Evolutionary conservation across 768 basidiomycete genomes (phyloP).

Genomic region (Leccinum variicolor): DNA sequence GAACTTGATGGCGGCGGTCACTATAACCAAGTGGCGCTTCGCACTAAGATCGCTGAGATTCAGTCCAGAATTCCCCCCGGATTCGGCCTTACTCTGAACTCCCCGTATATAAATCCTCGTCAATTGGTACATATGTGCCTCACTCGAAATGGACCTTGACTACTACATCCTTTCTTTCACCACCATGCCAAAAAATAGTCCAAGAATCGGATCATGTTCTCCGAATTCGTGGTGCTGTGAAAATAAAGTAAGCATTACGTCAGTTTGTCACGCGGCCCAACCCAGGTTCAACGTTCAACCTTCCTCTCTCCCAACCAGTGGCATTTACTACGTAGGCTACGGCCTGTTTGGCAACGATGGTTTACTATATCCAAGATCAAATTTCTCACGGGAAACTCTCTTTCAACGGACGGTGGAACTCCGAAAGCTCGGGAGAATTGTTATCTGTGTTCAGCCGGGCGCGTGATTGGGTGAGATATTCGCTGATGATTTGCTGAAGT

Average conservation of each 20-base stretch:
- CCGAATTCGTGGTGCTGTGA: constrained; percentile 93
- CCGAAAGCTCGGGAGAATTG: constrained; percentile 94
- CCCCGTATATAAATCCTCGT: constrained; percentile 96
- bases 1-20: constrained; percentile 98
- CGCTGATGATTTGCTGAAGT: constrained; percentile 75
- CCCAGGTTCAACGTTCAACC: constrained; percentile 74
- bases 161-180: too few relatives aligned
- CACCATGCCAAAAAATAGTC: too few relatives aligned
- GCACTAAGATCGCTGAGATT: constrained; percentile 88
- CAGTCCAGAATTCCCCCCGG: constrained; percentile 81
- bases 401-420: constrained; percentile 91
- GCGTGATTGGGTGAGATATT: constrained; percentile 85
- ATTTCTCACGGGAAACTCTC: constrained; percentile 95
- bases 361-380: constrained; percentile 88
- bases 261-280: constrained; percentile 95
- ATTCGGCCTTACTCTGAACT: constrained; percentile 89
- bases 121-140: constrained; percentile 51
- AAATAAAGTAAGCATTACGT: constrained; percentile 95
- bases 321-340: constrained; percentile 28
- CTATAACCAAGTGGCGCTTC: constrained; percentile 87
- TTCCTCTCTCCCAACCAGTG: constrained; percentile 93
- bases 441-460: constrained; percentile 95
- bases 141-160: too few relatives aligned
- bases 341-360: constrained; percentile 98
- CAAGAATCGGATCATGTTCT: constrained; percentile 91